These are phyloP conservation scores for Fonsecaea nubica DNA, from an alignment of 2,329 filamentous ascomycete species.

Conservation along the genomic window DNA sequence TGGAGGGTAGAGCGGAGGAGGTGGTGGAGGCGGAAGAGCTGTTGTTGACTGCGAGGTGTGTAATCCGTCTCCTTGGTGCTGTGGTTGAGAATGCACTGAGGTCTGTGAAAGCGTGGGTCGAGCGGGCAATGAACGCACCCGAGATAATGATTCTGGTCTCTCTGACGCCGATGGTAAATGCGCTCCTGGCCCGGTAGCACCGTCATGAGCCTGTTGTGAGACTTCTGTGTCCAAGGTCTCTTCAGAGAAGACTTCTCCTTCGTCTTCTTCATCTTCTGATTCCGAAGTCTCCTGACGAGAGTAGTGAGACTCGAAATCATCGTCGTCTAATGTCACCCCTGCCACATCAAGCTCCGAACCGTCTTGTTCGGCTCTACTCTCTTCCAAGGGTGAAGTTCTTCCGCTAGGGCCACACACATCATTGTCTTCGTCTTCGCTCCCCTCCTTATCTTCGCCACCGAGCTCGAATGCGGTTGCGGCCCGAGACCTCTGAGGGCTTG, in stretches of 20 bases:
- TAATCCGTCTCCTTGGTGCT: constrained; percentile 12
- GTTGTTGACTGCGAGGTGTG: constrained; percentile 36
- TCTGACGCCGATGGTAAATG: constrained; percentile 21
- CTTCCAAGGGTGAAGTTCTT: not conserved
- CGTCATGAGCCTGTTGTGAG: constrained; percentile 36
- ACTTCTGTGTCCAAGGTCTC: constrained; percentile 15
- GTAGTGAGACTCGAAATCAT: constrained; percentile 56
- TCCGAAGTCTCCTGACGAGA: constrained; percentile 50
- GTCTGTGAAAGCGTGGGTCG: constrained; percentile 23
- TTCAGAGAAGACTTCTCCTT: constrained; percentile 13
- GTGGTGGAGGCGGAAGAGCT: constrained; percentile 49
- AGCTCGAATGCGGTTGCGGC: constrained; percentile 30
- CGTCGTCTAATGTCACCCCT: constrained; percentile 45
- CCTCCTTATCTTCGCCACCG: constrained; percentile 24
- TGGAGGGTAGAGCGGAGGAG: constrained; percentile 72
- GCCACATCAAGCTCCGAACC: constrained; percentile 27
- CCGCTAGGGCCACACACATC: not conserved
- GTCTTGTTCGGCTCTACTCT: constrained; percentile 14
- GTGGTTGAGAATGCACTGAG: constrained; percentile 3
- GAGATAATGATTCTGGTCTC: constrained; percentile 25
- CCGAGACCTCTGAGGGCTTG: constrained; percentile 17
- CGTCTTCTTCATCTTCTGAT: constrained; percentile 39
- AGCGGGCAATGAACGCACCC: constrained; percentile 32
- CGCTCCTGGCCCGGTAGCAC: constrained; percentile 6
- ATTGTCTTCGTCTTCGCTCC: constrained; percentile 17